phyloP scores from a whole-genome alignment of 306 rosid genomes.

The Mimosa bimucronata region DNA sequence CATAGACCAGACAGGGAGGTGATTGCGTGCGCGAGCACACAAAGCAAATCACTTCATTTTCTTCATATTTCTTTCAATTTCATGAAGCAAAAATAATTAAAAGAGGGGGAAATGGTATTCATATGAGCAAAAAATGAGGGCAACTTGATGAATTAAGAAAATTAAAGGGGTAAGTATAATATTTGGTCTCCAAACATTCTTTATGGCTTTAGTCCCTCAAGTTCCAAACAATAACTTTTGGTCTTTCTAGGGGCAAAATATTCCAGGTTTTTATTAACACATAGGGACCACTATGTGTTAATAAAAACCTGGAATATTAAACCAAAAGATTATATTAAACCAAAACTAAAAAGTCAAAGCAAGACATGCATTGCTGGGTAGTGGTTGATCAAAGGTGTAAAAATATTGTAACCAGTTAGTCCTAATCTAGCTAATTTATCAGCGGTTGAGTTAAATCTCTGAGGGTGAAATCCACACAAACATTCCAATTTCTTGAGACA shows the following conservation, averaged over 20 bases:
- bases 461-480: background rate
- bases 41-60: background rate
- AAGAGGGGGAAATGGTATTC: background rate
- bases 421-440: background rate
- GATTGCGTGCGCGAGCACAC: background rate
- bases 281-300: too few species aligned
- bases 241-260: too few species aligned
- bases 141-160: background rate
- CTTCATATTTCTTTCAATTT: background rate
- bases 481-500: background rate
- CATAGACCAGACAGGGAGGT: background rate
- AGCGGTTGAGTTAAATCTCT: background rate
- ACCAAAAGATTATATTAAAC: too few species aligned
- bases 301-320: too few species aligned
- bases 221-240: too few species aligned
- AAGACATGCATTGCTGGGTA: background rate
- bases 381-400: background rate
- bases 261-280: too few species aligned
- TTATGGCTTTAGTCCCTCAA: too few species aligned
- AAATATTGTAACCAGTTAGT: background rate
- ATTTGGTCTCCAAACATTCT: too few species aligned
- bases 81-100: background rate
- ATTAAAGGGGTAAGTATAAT: background rate
- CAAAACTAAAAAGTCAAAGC: background rate
- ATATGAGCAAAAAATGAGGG: background rate